These are phyloP conservation scores for Phytophthora pluvialis DNA, from an alignment of 352 stramenopile genomes.

Conservation along the genomic window DNA sequence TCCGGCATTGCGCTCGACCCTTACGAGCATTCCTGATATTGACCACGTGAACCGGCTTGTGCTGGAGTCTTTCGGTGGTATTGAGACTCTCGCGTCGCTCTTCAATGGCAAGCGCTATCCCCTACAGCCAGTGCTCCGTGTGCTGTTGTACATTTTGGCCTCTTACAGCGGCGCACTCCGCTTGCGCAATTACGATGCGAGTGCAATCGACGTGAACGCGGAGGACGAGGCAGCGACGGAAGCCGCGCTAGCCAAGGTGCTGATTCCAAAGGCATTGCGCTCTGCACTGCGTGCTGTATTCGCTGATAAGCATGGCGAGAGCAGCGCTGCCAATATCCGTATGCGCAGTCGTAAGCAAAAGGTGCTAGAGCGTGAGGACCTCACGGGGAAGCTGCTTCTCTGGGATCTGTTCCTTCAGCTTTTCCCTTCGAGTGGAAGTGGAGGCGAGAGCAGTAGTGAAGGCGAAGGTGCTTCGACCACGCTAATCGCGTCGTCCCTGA, in stretches of 20 bases:
- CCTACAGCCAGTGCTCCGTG: conserved; percentile 53
- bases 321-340: conserved; percentile 26
- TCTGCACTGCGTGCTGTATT: conserved; percentile 66
- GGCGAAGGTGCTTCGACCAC: conserved; percentile 27
- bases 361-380: conserved; percentile 56
- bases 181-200: conserved; percentile 44
- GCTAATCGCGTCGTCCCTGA: conserved; percentile 76
- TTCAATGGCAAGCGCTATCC: conserved; percentile 67
- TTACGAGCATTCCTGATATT: conserved; percentile 52
- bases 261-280: conserved; percentile 73
- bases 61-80: conserved; percentile 64
- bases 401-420: conserved; percentile 88
- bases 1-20: conserved; percentile 44
- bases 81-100: conserved; percentile 61
- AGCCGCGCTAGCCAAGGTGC: conserved; percentile 57
- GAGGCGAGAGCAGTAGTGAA: conserved; percentile 11
- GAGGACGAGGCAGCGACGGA: conserved; percentile 82
- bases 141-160: conserved; percentile 68
- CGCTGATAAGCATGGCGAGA: conserved; percentile 32
- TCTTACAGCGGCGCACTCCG: conserved; percentile 57
- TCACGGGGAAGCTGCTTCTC: conserved; percentile 63
- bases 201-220: conserved; percentile 75
- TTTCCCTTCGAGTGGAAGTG: conserved; percentile 53
- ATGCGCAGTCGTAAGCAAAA: conserved; percentile 64
- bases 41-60: conserved; percentile 56